phyloP scores from a whole-genome alignment of 495 filamentous ascomycete species.

The Parachaetomium inaequale region DNA sequence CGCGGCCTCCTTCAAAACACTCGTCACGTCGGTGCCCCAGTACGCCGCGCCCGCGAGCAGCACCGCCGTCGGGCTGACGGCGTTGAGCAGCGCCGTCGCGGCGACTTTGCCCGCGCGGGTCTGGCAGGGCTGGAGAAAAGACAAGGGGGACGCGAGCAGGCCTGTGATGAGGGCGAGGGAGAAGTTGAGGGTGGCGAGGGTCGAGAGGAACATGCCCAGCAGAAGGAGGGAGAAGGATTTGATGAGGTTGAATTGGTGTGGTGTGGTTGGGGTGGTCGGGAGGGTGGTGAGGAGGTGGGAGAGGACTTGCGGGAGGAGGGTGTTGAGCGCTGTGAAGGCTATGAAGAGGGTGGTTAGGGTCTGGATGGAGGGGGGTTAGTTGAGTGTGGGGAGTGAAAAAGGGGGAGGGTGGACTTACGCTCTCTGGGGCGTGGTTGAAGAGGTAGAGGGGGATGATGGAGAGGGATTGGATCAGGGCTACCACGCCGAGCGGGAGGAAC shows the following conservation, averaged over 20 bases:
- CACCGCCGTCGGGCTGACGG: conserved; percentile 63
- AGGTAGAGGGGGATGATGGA: conserved; percentile 81
- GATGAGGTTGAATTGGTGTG: conserved; percentile 70
- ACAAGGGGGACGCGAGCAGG: conserved; percentile 68
- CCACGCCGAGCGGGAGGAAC: conserved; percentile 71
- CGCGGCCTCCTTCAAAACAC: conserved; percentile 68
- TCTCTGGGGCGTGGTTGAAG: conserved; percentile 69
- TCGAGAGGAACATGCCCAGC: conserved; percentile 84
- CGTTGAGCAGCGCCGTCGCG: conserved; percentile 44
- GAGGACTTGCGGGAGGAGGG: conserved; percentile 55
- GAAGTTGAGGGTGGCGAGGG: conserved; percentile 96
- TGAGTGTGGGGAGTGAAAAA: background rate
- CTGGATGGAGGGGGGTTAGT: conserved; percentile 33
- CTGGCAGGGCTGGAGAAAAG: conserved; percentile 59
- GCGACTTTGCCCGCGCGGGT: conserved; percentile 28
- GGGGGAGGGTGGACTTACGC: conserved; percentile 49
- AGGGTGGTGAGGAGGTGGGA: conserved; percentile 49
- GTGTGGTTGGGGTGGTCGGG: conserved; percentile 50
- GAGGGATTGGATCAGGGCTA: conserved; percentile 67
- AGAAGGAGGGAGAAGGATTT: conserved; percentile 90
- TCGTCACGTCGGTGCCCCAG: conserved; percentile 48
- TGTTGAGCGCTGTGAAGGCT: conserved; percentile 55
- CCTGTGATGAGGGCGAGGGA: conserved; percentile 84
- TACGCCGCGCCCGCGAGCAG: conserved; percentile 51
- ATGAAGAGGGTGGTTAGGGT: conserved; percentile 56